Base-by-base conservation (phyloP, 2,329 filamentous ascomycete species). In the Didymellaceae sp. region DNA sequence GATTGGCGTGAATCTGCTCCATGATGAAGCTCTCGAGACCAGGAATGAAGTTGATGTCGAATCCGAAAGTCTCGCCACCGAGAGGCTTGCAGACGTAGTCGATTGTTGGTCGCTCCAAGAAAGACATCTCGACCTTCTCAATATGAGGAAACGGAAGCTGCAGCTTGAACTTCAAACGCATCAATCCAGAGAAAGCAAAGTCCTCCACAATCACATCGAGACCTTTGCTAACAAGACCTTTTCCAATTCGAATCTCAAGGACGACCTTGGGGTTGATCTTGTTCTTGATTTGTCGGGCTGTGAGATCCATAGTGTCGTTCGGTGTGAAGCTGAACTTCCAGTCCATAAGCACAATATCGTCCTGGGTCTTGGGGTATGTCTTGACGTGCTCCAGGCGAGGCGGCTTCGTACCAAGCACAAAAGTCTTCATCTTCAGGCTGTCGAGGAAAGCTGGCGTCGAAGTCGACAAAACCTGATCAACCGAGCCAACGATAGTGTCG, bases 261-360 rank as follows among this genome's bases (percentile, higher is more conserved):
- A 97, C 90, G 49, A 99, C 82, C 77, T 97, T 99, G 46, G 94
- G 94, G 70, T 99, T 97, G 74, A 97, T 84, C 80, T 96, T 97
- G 80, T 92, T 91, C 79, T 90, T 93, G 67, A 97, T 77, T 73
- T 99, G 94, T 54, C 88, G 86, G 2, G 87, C 80, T 2, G 94
- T 99, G 82, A 99, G 85, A 73, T 99, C 94, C 60, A 89, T 86
- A 2, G 85, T 89, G 73, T 99, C 95, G 61, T 94, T 97, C 25
- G 94, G 94, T 0, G 90, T 97, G 77, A 99, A 99, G 80, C 93
- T 97, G 75, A 99, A 99, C 68, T 96, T 96, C 94, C 94, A 99
- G 72, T 99, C 94, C 94, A 99, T 99, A 67, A 97, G 84, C 32
- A 99, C 91, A 51, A 92, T 87, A 68, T 99, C 94, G 57, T 97